These are phyloP conservation scores for Alternaria sp. DNA, from an alignment of 2,329 filamentous ascomycete species.

Conservation along the genomic window DNA sequence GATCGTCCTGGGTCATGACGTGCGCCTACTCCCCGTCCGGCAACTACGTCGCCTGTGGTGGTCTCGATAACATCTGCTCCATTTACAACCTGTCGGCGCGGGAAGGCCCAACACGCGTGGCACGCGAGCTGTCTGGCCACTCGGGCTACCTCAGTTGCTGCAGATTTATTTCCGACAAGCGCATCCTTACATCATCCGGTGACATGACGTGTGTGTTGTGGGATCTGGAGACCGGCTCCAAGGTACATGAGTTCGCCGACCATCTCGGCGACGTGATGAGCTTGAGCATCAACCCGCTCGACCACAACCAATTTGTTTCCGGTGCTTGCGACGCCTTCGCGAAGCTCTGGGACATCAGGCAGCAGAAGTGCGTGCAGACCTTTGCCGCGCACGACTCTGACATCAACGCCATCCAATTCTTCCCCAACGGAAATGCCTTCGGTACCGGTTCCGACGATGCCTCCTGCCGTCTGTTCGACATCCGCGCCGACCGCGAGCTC, in stretches of 20 bases:
- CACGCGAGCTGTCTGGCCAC: constrained; percentile 93
- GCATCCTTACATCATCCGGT: constrained; percentile 95
- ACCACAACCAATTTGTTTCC: constrained; percentile 99
- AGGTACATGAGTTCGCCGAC: constrained; percentile 97
- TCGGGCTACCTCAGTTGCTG: constrained; percentile 98
- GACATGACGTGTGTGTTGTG: constrained; percentile 99
- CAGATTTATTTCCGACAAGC: constrained; percentile 97
- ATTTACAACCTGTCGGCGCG: constrained; percentile 98
- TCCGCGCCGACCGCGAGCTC: constrained; percentile 85
- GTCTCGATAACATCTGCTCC: constrained; percentile 98
- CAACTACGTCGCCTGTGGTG: constrained; percentile 98
- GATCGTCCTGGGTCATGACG: constrained; percentile 99
- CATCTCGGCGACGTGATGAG: constrained; percentile 99
- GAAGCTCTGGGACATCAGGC: constrained; percentile 98
- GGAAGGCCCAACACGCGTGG: constrained; percentile 96
- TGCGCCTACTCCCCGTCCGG: constrained; percentile 98
- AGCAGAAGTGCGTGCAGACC: constrained; percentile 97
- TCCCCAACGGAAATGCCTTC: constrained; percentile 98
- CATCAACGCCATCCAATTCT: constrained; percentile 99
- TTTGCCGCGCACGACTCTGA: constrained; percentile 98
- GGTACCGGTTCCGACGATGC: constrained; percentile 98
- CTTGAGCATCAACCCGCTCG: constrained; percentile 98
- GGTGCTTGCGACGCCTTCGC: constrained; percentile 98
- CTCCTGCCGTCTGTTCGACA: constrained; percentile 96
- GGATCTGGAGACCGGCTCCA: constrained; percentile 98